phyloP scores from a whole-genome alignment of 2,329 filamentous ascomycete genomes.

The Byssothecium circinans region DNA sequence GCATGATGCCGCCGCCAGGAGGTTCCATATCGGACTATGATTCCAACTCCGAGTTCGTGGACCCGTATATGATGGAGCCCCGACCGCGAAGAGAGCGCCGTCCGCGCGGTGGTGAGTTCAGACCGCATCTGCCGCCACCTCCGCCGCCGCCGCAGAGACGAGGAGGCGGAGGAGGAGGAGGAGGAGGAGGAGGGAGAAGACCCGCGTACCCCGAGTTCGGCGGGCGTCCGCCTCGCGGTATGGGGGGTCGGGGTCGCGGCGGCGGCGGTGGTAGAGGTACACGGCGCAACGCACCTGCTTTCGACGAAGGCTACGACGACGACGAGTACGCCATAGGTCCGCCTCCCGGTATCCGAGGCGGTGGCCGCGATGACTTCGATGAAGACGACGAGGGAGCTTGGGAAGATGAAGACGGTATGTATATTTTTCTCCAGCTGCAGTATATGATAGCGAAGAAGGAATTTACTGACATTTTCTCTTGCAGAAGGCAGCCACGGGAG shows the following conservation, averaged over 20 bases:
- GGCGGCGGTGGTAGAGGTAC: not conserved
- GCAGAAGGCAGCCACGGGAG: not conserved
- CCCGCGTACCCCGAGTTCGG: no score
- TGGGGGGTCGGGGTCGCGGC: constrained; percentile 1
- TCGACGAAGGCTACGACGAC: not conserved
- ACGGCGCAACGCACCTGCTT: not conserved
- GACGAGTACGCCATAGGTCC: not conserved
- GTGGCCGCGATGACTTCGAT: not conserved
- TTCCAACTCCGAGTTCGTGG: no score
- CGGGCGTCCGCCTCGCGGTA: no score
- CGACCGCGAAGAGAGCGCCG: no score
- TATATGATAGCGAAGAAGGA: not conserved
- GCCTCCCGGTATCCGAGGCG: not conserved
- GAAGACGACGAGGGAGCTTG: constrained; percentile 3
- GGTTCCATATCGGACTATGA: no score
- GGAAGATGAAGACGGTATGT: constrained; percentile 3
- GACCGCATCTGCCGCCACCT: no score
- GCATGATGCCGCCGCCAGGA: no score
- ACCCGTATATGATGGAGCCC: no score
- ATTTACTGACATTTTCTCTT: not conserved
- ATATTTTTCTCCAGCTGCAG: not conserved
- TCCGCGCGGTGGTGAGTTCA: no score
- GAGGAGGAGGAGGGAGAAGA: not conserved
- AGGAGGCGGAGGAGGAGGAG: no score
- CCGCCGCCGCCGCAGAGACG: no score